phyloP scores from a whole-genome alignment of 257 asterid genomes.

The Cordia subcordata region DNA sequence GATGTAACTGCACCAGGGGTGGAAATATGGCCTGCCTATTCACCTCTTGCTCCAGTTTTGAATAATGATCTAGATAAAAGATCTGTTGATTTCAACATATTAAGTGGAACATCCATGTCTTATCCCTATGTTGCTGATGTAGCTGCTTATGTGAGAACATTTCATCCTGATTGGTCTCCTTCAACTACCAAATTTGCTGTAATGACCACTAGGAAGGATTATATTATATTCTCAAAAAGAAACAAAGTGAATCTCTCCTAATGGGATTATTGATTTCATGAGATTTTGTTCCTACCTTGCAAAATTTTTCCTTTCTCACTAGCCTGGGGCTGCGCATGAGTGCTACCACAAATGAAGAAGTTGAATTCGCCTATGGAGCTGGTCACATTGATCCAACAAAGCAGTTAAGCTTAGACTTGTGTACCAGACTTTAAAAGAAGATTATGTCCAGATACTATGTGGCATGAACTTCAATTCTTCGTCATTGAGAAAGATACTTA shows the following conservation, averaged over 20 bases:
- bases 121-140: conserved; percentile 22
- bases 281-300: neutral
- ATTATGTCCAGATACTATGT: conserved; percentile 14
- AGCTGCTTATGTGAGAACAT: conserved; percentile 24
- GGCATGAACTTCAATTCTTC: neutral
- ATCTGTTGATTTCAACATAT: conserved; percentile 5
- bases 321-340: conserved; percentile 18
- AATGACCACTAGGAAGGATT: conserved; percentile 25
- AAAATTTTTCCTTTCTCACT: too few species aligned
- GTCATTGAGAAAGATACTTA: neutral
- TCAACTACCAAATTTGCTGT: conserved; percentile 24
- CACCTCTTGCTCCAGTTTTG: conserved; percentile 2
- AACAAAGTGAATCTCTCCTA: neutral
- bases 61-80: neutral
- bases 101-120: conserved; percentile 24
- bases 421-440: conserved; percentile 4
- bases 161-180: conserved; percentile 25
- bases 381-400: conserved; percentile 24
- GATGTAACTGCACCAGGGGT: conserved; percentile 28
- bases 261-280: too few species aligned
- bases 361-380: conserved; percentile 20
- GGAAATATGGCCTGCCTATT: conserved; percentile 18
- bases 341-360: neutral
- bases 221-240: too few species aligned
- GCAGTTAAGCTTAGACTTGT: conserved; percentile 21